These are phyloP conservation scores for Eremothecium coryli DNA, from an alignment of 1,139 yeast genomes.

Conservation along the genomic window DNA sequence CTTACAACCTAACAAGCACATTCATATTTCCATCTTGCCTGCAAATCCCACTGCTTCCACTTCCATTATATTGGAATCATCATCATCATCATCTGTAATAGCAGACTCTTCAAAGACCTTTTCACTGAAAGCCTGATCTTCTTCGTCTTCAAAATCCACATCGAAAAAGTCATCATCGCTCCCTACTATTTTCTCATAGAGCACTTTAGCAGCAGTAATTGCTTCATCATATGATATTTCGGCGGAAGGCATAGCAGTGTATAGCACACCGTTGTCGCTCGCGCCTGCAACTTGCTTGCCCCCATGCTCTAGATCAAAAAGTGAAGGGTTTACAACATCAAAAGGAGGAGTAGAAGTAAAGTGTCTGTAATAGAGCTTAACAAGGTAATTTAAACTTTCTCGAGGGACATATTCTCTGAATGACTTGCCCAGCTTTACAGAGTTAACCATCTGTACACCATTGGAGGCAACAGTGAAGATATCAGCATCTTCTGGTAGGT, in stretches of 20 bases:
- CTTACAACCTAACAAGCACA: no score
- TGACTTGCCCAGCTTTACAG: conserved; percentile 78
- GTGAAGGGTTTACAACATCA: conserved; percentile 36
- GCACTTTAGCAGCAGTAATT: conserved; percentile 65
- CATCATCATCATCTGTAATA: conserved; percentile 27
- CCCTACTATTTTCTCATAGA: conserved; percentile 75
- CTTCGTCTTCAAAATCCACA: conserved; percentile 93
- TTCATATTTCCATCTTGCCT: conserved; percentile 58
- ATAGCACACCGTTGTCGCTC: conserved; percentile 45
- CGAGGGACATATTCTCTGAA: conserved; percentile 76
- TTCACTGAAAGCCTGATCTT: conserved; percentile 37
- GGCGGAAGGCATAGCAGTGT: conserved; percentile 63
- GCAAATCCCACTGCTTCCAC: conserved; percentile 51
- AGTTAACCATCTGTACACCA: conserved; percentile 64
- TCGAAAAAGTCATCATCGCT: conserved; percentile 92
- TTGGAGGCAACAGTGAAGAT: conserved; percentile 50
- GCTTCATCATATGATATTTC: conserved; percentile 89
- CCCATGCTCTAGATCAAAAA: conserved; percentile 30
- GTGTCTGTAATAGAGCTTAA: conserved; percentile 78
- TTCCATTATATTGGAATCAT: conserved; percentile 22
- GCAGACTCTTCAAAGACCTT: conserved; percentile 24
- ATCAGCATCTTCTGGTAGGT: conserved; percentile 44
- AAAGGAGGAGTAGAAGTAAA: conserved; percentile 47
- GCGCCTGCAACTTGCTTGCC: conserved; percentile 25
- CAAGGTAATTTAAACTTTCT: conserved; percentile 64